Base-by-base conservation (phyloP, 2,329 filamentous ascomycete species). In the Pyricularia pennisetigena region DNA sequence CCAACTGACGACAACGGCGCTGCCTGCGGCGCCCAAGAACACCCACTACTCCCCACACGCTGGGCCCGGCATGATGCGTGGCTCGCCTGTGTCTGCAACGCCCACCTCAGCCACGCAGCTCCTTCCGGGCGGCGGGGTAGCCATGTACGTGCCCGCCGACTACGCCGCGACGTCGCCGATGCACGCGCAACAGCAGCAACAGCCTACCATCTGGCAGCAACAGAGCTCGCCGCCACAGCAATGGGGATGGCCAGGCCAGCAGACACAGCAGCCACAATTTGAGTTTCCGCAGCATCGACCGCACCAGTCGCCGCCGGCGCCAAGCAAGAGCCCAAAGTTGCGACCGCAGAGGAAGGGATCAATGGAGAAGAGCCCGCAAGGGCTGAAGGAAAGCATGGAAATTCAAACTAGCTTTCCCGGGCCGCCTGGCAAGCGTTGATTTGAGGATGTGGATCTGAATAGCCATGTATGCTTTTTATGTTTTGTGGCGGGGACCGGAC, bases 401-500 rank as follows among this genome's bases (percentile, higher is more conserved):
- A 77, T 82, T 23, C 76, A 78, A 72, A 77, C 75, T 9, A 75
- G 75, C 2, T 82, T 83, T 71, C 76, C 78, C 35, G 77, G 77
- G 26, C 79, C 79, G 16, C 79, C 80, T 62, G 59, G 23, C 26
- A 62, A 28, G 24, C 59, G 59, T 62, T 62, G 59, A 62, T 62
- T 20, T 4, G 41, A 1, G 41, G 20, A n/a, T 1, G 41, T 29
- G 59, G 20, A 24, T 24, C 59, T 20, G 24, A 20, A 28, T 16
- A 12, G 54, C 14, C 1, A 24, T 8, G 14, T 16, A 4, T 16
- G 8, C 1, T 61, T 61, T 62, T 29, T 28, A 28, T 62, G 14
- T 20, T 62, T 28, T 62, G 59, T 62, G 59, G 24, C 57, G 24
- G 12, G 14, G 24, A 7, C 24, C 2, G 24, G 23, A 12, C 24